Conservation (phyloP, 73 alveolate species). For the Effrenium voratum region DNA sequence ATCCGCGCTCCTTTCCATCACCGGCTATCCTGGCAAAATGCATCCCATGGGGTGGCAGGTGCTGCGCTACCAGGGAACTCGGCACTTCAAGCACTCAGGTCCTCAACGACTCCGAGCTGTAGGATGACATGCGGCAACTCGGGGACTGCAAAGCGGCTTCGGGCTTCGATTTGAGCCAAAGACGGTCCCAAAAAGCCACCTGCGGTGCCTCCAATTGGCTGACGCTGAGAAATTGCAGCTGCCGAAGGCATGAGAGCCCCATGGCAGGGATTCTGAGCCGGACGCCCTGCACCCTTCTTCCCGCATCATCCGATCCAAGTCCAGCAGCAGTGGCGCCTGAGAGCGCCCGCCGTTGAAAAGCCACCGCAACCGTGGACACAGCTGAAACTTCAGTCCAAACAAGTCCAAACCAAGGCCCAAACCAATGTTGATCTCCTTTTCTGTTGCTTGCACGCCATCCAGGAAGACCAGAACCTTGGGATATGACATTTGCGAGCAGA, state of each 20-base stretch:
- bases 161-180: background rate
- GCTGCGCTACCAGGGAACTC: too few relatives aligned
- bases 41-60: too few relatives aligned
- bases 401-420: background rate
- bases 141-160: background rate
- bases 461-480: constrained; percentile 65
- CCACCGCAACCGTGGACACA: background rate
- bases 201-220: background rate
- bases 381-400: background rate
- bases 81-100: too few relatives aligned
- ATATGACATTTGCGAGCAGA: background rate
- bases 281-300: constrained; percentile 70
- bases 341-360: background rate
- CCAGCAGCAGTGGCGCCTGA: constrained; percentile 51
- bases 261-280: too few relatives aligned
- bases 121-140: constrained; percentile 66
- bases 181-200: background rate
- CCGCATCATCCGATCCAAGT: constrained; percentile 81
- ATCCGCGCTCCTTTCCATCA: background rate
- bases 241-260: too few relatives aligned
- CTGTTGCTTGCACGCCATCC: constrained; percentile 87
- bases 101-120: constrained; percentile 53
- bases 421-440: constrained; percentile 90
- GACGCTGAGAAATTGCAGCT: background rate
- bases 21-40: constrained; percentile 1